Evolutionary conservation across 345 rosid genomes (phyloP).

Genomic region (Psidium friedrichsthalianum): DNA sequence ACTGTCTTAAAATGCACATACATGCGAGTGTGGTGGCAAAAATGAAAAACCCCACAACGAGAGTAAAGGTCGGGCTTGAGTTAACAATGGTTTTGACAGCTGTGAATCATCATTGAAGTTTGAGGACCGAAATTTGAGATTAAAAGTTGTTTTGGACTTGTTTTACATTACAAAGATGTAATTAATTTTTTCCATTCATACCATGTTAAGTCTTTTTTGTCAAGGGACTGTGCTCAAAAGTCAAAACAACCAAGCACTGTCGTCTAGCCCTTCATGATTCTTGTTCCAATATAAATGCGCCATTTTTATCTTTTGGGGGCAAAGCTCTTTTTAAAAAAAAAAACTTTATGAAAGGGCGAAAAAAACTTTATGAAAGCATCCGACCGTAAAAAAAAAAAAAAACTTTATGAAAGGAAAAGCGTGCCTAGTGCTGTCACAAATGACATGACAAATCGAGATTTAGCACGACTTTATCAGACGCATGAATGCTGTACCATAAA

Average conservation of each 20-base stretch:
- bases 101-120: not conserved
- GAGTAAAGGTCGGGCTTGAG: not conserved
- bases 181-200: not conserved
- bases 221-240: not conserved
- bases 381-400: no score
- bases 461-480: not conserved
- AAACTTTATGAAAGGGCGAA: no score
- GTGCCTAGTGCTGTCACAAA: not conserved
- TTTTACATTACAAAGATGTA: not conserved
- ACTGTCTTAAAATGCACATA: not conserved
- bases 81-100: not conserved
- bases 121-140: not conserved
- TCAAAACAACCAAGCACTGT: not conserved
- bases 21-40: not conserved
- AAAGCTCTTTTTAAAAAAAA: not conserved
- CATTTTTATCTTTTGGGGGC: not conserved
- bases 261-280: not conserved
- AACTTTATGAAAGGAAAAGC: not conserved
- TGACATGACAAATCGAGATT: not conserved
- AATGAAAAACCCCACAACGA: not conserved
- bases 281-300: not conserved
- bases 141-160: not conserved
- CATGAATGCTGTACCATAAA: not conserved
- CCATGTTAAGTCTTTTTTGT: not conserved
- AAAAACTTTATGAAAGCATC: no score